These are phyloP conservation scores for Aspergillus sp. DNA, from an alignment of 2,329 filamentous ascomycete species.

Conservation along the genomic window DNA sequence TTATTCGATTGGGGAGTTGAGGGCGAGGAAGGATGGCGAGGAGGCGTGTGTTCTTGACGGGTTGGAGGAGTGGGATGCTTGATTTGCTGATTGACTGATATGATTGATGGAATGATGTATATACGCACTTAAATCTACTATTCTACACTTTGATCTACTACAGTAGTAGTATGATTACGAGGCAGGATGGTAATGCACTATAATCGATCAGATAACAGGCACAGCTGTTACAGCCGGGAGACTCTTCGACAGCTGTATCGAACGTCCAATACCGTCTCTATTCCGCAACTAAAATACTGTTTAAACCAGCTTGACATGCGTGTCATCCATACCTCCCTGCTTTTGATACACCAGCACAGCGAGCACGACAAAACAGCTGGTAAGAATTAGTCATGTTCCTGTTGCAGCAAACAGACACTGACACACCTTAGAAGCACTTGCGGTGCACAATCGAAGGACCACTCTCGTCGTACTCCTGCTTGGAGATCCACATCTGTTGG, in stretches of 20 bases:
- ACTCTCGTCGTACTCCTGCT: conserved; percentile 99
- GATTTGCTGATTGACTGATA: too few relatives aligned
- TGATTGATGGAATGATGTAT: too few relatives aligned
- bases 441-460: conserved; percentile 98
- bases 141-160: too few relatives aligned
- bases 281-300: conserved; percentile 31
- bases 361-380: conserved; percentile 28
- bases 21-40: conserved; percentile 42
- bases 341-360: conserved; percentile 36
- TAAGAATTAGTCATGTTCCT: conserved; percentile 11
- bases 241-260: too few relatives aligned
- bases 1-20: conserved; percentile 63
- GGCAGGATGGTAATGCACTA: too few relatives aligned
- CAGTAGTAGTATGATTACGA: too few relatives aligned
- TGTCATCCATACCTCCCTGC: conserved; percentile 28
- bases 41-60: conserved; percentile 57
- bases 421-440: conserved; percentile 95
- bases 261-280: conserved; percentile 25
- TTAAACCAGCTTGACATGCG: conserved; percentile 29
- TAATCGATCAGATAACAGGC: too few relatives aligned
- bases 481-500: conserved; percentile 99
- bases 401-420: neutral
- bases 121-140: too few relatives aligned
- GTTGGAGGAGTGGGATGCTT: conserved; percentile 40
- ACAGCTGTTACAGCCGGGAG: too few relatives aligned